These are phyloP conservation scores for Backusella macrospora DNA, from an alignment of 192 early-diverging fungal species.

Conservation along the genomic window DNA sequence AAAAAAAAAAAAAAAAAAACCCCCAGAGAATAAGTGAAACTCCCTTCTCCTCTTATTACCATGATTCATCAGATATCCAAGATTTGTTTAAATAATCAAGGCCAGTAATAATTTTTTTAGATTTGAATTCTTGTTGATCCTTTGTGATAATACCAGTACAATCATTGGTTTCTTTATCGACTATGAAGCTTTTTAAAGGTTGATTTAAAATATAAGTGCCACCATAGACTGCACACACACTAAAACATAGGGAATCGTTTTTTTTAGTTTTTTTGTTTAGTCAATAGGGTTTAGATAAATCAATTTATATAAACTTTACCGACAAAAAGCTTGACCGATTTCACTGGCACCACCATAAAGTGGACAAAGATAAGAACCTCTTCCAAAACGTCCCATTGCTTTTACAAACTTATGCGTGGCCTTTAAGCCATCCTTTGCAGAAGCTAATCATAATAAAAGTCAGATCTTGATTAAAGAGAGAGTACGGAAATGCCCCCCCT, in stretches of 20 bases:
- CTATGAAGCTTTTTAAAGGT: constrained; percentile 42
- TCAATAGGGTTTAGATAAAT: not conserved
- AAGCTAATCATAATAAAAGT: constrained; percentile 34
- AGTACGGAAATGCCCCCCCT: not conserved
- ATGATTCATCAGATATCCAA: constrained; percentile 34
- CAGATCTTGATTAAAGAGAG: not conserved
- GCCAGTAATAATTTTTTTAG: constrained; percentile 52
- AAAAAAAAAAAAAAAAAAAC: not conserved
- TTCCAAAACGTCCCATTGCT: constrained; percentile 86
- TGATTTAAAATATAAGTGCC: constrained; percentile 85
- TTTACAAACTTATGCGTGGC: constrained; percentile 66
- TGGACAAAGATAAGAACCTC: constrained; percentile 77
- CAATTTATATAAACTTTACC: constrained; percentile 36
- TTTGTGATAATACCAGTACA: constrained; percentile 44
- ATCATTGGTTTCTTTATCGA: constrained; percentile 44
- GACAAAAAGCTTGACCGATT: constrained; percentile 88
- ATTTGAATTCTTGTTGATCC: constrained; percentile 46
- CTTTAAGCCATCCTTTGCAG: constrained; percentile 66
- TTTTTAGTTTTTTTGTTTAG: not conserved
- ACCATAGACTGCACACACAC: constrained; percentile 87
- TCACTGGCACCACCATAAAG: constrained; percentile 91
- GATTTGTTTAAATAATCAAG: constrained; percentile 53
- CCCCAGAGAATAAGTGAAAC: not conserved
- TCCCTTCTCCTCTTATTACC: constrained; percentile 24
- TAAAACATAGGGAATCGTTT: constrained; percentile 15